A percentile compares a stretch with the other conserved stretches of the same genome.
phyloP scores from a whole-genome alignment of 352 stramenopile genomes.

The Pythium aristosporum region DNA sequence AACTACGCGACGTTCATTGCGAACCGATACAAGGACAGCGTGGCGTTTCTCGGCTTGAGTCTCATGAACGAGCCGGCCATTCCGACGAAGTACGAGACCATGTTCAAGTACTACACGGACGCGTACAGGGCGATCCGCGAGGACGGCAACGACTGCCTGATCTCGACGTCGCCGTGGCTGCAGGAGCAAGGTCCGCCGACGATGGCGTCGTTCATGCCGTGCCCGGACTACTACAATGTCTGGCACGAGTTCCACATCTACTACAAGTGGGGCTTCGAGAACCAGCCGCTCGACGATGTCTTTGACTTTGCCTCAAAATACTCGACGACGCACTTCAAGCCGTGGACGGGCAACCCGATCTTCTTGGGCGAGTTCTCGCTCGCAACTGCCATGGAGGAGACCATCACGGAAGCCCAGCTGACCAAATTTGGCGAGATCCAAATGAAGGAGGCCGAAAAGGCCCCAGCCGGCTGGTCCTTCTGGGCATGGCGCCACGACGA shows the following conservation, averaged over 20 bases:
- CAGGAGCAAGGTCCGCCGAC: constrained; percentile 38
- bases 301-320: constrained; percentile 20
- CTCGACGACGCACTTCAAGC: constrained; percentile 20
- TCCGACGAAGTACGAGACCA: constrained; percentile 35
- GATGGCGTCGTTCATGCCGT: constrained; percentile 36
- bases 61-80: constrained; percentile 75
- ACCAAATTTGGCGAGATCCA: constrained; percentile 31
- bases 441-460: constrained; percentile 30
- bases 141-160: constrained; percentile 54
- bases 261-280: constrained; percentile 50
- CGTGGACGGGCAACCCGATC: constrained; percentile 36
- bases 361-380: constrained; percentile 64
- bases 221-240: constrained; percentile 42
- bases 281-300: constrained; percentile 17
- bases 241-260: constrained; percentile 64
- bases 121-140: constrained; percentile 49
- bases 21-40: constrained; percentile 37
- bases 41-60: constrained; percentile 63
- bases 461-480: constrained; percentile 24
- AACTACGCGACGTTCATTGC: constrained; percentile 47
- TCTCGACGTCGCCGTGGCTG: constrained; percentile 48
- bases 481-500: constrained; percentile 30
- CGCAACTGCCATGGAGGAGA: constrained; percentile 28
- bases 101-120: constrained; percentile 54
- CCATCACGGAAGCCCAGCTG: constrained; percentile 33